These are phyloP conservation scores for Aspergillus nidulans DNA, from an alignment of 495 filamentous ascomycete species.

Conservation along the genomic window DNA sequence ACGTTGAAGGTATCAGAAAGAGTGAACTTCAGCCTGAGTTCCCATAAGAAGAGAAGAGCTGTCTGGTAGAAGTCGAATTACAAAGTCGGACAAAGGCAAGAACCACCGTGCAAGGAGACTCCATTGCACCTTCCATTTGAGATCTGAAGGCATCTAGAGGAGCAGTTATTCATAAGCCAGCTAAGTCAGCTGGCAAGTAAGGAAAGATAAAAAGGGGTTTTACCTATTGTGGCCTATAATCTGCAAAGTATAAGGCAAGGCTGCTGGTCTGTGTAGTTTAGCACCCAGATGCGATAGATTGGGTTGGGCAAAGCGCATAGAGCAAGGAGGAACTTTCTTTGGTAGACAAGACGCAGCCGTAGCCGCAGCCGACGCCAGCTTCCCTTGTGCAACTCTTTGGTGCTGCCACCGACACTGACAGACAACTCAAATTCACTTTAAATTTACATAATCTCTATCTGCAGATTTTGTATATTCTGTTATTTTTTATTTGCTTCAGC, in stretches of 20 bases:
- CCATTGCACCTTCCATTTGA: conserved; percentile 11
- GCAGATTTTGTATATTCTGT: background rate
- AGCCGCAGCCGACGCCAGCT: background rate
- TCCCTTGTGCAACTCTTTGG: conserved; percentile 1
- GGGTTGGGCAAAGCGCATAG: conserved; percentile 13
- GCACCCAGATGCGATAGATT: too few relatives aligned
- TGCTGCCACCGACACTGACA: background rate
- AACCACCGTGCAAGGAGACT: conserved; percentile 11
- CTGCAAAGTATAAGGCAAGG: background rate
- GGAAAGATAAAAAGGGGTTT: background rate
- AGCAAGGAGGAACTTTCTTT: background rate
- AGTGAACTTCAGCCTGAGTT: background rate
- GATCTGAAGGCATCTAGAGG: background rate
- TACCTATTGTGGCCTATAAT: background rate
- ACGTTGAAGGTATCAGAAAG: background rate
- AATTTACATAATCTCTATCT: background rate
- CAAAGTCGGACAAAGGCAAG: conserved; percentile 22
- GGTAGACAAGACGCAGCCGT: conserved; percentile 9
- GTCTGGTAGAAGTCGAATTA: conserved; percentile 2
- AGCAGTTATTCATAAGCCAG: background rate
- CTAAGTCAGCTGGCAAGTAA: background rate
- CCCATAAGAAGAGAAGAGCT: background rate
- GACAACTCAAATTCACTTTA: background rate
- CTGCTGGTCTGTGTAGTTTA: too few relatives aligned
- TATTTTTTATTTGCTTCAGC: background rate